Evolutionary conservation across 257 asterid genomes (phyloP).

Genomic region (Capsicum pubescens): DNA sequence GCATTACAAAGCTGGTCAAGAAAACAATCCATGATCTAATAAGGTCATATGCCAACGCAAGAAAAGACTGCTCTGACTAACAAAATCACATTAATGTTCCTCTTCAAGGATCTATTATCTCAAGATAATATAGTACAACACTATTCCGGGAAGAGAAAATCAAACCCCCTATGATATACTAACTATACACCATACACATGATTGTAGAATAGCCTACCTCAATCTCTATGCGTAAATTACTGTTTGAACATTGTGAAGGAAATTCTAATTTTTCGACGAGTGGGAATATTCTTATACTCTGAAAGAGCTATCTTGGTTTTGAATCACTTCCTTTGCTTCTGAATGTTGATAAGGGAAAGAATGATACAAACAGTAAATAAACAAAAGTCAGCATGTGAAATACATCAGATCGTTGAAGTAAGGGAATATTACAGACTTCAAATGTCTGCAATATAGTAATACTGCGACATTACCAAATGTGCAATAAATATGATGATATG

Average conservation of each 20-base stretch:
- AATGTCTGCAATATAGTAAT: background rate
- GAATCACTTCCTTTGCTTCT: conserved; percentile 37
- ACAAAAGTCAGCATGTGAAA: background rate
- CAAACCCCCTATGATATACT: background rate
- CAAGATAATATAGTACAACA: background rate
- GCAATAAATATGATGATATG: background rate
- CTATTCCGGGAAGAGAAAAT: background rate
- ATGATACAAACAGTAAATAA: conserved; percentile 22
- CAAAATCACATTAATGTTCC: conserved; percentile 11
- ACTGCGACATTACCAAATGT: background rate
- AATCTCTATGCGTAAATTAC: conserved; percentile 14
- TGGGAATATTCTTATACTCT: background rate
- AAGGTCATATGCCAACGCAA: background rate
- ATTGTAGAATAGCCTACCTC: background rate
- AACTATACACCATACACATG: conserved; percentile 23
- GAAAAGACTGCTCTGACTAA: background rate
- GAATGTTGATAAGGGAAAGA: conserved; percentile 33
- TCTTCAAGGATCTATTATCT: background rate
- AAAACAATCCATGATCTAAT: background rate
- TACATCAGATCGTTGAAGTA: background rate
- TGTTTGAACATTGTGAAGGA: background rate
- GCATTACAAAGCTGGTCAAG: too few relatives aligned
- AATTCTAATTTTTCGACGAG: background rate
- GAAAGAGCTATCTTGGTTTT: conserved; percentile 30
- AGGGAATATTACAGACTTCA: background rate